Conservation (phyloP, 148 eudicot genomes). For the Pharnaceum exiguum region DNA sequence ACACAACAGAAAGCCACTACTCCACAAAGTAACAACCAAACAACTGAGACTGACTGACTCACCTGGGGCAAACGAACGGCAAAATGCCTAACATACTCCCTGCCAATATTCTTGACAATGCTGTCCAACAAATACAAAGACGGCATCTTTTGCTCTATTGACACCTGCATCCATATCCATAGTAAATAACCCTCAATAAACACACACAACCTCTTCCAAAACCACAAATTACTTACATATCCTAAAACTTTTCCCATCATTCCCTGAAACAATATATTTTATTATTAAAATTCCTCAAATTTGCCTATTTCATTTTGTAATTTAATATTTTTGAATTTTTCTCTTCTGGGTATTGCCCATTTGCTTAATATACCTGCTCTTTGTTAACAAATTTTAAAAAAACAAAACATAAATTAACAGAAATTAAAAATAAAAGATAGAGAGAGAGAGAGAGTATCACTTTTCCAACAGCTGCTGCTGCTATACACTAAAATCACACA, state of each 20-base stretch:
- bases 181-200: slow-evolving; percentile 13
- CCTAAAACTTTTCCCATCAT: no score
- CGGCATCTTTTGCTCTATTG: slow-evolving; percentile 83
- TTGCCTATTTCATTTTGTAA: neutral
- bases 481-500: slow-evolving; percentile 19
- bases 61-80: slow-evolving; percentile 85
- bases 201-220: neutral
- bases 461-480: slow-evolving; percentile 11
- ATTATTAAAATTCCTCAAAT: neutral
- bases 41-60: no score
- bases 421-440: neutral
- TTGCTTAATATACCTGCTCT: neutral
- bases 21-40: slow-evolving; percentile 6
- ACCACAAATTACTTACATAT: neutral
- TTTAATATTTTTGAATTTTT: no score
- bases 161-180: slow-evolving; percentile 54
- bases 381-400: neutral
- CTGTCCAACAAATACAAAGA: slow-evolving; percentile 93
- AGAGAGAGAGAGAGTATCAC: neutral
- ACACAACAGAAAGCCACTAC: neutral
- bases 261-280: no score
- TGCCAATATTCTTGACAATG: slow-evolving; percentile 92
- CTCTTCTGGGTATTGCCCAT: no score
- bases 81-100: slow-evolving; percentile 65
- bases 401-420: neutral